Conservation (phyloP, 257 asterid genomes). For the Nicotiana otophora region DNA sequence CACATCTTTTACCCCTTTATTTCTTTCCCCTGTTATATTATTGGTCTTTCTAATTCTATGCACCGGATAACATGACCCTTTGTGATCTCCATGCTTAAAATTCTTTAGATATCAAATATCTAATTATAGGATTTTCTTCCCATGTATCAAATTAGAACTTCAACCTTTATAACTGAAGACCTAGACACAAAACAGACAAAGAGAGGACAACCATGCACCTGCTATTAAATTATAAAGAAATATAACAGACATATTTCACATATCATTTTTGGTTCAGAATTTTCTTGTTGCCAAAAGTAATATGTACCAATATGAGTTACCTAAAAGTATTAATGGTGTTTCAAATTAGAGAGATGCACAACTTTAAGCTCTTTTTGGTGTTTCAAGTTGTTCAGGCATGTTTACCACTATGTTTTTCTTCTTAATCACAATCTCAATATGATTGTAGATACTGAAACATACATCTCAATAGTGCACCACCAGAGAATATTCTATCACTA, state of each 20-base stretch:
- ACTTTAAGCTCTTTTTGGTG: not conserved
- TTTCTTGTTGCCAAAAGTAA: not conserved
- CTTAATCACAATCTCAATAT: not conserved
- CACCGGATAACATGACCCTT: not conserved
- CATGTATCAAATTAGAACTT: not conserved
- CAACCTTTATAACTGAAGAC: not conserved
- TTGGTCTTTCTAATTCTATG: not conserved
- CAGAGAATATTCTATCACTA: not conserved
- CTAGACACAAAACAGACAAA: not conserved
- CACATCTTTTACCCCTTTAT: not conserved
- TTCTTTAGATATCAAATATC: not conserved
- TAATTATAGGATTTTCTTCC: not conserved
- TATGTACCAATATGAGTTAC: not conserved
- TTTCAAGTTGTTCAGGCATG: not conserved
- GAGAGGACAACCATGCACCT: not conserved
- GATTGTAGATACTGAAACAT: not conserved
- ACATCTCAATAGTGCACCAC: not conserved
- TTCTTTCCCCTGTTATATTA: not conserved
- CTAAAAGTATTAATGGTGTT: not conserved
- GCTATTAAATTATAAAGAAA: not conserved
- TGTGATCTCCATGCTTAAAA: not conserved
- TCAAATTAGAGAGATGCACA: not conserved
- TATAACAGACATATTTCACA: not conserved
- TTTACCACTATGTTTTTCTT: not conserved
- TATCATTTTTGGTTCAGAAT: not conserved